These are phyloP conservation scores for Leishmania guyanensis DNA, from an alignment of 208 protist genomes.

Conservation along the genomic window DNA sequence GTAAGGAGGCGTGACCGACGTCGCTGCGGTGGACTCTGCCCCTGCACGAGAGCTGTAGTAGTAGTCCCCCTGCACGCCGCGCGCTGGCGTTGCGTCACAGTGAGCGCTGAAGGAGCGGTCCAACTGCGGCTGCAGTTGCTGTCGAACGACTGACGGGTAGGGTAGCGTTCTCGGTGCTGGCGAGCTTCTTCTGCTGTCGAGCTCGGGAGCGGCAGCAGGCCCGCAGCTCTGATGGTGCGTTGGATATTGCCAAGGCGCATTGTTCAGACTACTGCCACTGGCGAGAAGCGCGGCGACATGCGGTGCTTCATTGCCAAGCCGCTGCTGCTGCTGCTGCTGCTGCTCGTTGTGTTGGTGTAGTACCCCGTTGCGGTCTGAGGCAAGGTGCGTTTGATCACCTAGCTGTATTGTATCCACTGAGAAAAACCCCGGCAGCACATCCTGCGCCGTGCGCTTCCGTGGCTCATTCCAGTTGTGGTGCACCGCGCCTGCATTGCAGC, in stretches of 20 bases:
- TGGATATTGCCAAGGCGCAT: neutral
- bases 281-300: neutral
- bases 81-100: constrained; percentile 2
- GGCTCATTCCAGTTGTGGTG: neutral
- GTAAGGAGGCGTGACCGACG: neutral
- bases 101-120: neutral
- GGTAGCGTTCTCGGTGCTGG: neutral
- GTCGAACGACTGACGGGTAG: neutral
- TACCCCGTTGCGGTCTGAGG: constrained; percentile 21
- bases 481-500: neutral
- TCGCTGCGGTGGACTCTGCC: neutral
- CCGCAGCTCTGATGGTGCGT: neutral
- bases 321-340: constrained; percentile 1
- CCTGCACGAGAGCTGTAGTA: neutral
- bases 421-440: constrained; percentile 25
- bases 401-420: constrained; percentile 21
- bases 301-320: neutral
- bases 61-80: neutral
- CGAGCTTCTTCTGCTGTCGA: neutral
- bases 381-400: constrained; percentile 30
- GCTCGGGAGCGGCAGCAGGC: neutral
- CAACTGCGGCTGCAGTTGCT: neutral
- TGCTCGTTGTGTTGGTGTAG: constrained; percentile 2
- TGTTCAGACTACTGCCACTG: neutral
- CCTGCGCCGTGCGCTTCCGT: constrained; percentile 19